These are phyloP conservation scores for Corymbia calophylla DNA, from an alignment of 441 rosid species.

Conservation along the genomic window DNA sequence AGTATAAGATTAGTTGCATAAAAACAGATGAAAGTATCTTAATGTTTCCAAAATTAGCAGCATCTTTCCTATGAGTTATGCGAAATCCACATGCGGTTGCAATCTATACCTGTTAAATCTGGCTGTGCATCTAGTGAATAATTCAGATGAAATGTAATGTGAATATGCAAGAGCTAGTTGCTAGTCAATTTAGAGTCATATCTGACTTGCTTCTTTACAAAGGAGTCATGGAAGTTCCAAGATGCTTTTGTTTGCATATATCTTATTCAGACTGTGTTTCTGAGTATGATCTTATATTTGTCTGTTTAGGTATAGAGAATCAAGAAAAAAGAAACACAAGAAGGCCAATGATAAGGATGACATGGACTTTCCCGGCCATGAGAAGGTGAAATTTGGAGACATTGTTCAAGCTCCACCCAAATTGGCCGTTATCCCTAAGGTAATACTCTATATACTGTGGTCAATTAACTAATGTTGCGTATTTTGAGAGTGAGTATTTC, in stretches of 20 bases:
- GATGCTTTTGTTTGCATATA: not conserved
- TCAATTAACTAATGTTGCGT: not conserved
- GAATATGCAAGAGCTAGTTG: not conserved
- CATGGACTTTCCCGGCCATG: slow-evolving; percentile 55
- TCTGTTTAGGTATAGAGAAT: slow-evolving; percentile 56
- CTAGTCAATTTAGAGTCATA: not conserved
- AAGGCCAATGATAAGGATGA: slow-evolving; percentile 31
- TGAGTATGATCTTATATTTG: not conserved
- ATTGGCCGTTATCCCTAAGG: slow-evolving; percentile 62
- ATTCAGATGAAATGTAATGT: not conserved
- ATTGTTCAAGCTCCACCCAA: slow-evolving; percentile 84
- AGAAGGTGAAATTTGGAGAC: slow-evolving; percentile 70
- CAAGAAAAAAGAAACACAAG: slow-evolving; percentile 58
- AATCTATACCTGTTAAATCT: not conserved
- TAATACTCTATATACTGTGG: not conserved
- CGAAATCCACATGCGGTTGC: not conserved
- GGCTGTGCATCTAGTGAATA: not conserved
- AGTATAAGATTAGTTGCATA: not conserved
- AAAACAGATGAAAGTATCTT: not conserved
- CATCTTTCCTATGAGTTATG: not conserved
- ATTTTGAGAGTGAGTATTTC: not conserved
- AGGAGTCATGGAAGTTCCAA: not conserved
- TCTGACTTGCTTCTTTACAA: not conserved
- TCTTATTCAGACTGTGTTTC: not conserved
- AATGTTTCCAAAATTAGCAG: not conserved